Base-by-base conservation (phyloP, 1,284 basidiomycete genomes). In the Boletellus deceptivus region DNA sequence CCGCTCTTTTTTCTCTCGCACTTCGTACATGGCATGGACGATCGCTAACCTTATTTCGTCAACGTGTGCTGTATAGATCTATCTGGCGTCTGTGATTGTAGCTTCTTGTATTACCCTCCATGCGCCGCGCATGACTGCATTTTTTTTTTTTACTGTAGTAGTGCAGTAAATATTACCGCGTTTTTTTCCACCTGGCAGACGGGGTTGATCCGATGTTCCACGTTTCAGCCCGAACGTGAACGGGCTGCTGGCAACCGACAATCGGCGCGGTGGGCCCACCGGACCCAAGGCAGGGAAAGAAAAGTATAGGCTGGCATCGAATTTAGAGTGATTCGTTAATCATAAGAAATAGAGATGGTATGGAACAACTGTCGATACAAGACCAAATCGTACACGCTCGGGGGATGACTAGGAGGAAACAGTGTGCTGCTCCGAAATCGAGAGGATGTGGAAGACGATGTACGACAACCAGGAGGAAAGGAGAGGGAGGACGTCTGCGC, bases 311-410 rank as follows among this genome's bases (percentile, higher is more conserved):
- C 10, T 39, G 16, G 38, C 42, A 36, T 41, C 8, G 34, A 43
- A 35, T 33, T 33, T 51, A 36, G 33, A 18, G 43, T 9, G 37
- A 35, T 53, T 55, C 56, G 48, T 54, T 62, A 55, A 43, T 50
- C 46, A 61, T 56, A 58, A 54, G 51, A 31, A 54, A 49, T 50
- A 52, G n/a, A 42, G 31, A 24, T 24, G 29, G 45, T 31, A 35
- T 38, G 44, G 45, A 51, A 59, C 17, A 34, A 29, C 53, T 65
- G 60, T 67, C 43, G 54, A 68, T 68, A 64, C 62, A 46, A 52
- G 22, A 43, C 18, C n/a, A 36, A 36, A 43, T 40, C 44, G 35
- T 55, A 52, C 49, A 49, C 3, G 34, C n/a, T 31, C 6, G 27
- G 27, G 27, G 27, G 10, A 53, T 24, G 41, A 42, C 42, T 51